Conservation (phyloP, 306 rosid genomes). For the Sicyos baderoa region DNA sequence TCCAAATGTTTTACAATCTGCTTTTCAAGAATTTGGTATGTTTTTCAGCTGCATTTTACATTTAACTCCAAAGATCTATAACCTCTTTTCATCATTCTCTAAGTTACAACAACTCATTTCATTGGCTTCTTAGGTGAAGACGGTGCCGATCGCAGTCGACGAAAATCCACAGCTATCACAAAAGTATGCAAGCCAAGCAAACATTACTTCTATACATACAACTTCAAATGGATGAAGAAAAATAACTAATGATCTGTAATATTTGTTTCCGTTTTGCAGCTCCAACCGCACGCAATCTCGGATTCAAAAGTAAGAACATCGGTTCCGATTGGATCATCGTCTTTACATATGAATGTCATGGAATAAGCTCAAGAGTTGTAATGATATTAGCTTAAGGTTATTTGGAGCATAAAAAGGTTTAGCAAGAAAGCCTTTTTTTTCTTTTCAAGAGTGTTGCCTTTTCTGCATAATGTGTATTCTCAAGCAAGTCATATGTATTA, state of each 20-base stretch:
- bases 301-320: conserved; percentile 45
- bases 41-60: not conserved
- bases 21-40: conserved; percentile 60
- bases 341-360: not conserved
- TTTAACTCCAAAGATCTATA: not conserved
- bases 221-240: not conserved
- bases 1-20: conserved; percentile 71
- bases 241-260: not conserved
- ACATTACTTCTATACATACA: not conserved
- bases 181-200: conserved; percentile 34
- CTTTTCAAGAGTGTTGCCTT: not conserved
- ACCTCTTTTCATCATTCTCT: not conserved
- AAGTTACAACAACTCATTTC: not conserved
- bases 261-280: conserved; percentile 33
- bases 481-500: not conserved
- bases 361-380: not conserved
- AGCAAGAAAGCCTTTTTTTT: not conserved
- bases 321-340: conserved; percentile 9
- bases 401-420: too few relatives aligned
- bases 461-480: not conserved
- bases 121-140: conserved; percentile 47
- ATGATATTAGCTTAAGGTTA: not conserved
- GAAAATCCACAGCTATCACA: conserved; percentile 33
- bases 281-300: conserved; percentile 49
- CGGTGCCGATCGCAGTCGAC: conserved; percentile 43